Evolutionary conservation across 768 basidiomycete genomes (phyloP).

Genomic region (Tricholoma matsutake): DNA sequence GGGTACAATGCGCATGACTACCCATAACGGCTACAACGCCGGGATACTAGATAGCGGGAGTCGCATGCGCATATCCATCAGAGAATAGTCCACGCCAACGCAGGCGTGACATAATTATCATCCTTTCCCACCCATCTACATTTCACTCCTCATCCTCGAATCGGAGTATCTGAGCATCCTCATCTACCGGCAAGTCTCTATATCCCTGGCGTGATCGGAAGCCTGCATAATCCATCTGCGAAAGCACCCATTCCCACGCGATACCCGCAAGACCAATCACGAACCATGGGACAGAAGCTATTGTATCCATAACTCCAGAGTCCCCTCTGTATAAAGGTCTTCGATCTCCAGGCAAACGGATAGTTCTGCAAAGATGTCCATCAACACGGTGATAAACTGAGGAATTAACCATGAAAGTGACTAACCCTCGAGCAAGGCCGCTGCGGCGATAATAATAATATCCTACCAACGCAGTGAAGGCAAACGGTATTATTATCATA

Average conservation of each 20-base stretch:
- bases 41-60: too few relatives aligned
- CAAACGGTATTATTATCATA: slow-evolving; percentile 73
- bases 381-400: slow-evolving; percentile 9
- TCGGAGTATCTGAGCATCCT: slow-evolving; percentile 82
- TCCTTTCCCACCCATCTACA: too few relatives aligned
- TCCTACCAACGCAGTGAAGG: slow-evolving; percentile 68
- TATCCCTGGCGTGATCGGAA: slow-evolving; percentile 62
- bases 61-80: too few relatives aligned
- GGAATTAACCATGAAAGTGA: slow-evolving; percentile 3
- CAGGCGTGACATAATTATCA: too few relatives aligned
- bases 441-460: slow-evolving; percentile 82
- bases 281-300: slow-evolving; percentile 91
- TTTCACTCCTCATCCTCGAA: slow-evolving; percentile 74
- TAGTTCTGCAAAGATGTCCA: slow-evolving; percentile 47
- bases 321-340: slow-evolving; percentile 32
- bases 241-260: slow-evolving; percentile 63
- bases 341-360: slow-evolving; percentile 69
- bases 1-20: too few relatives aligned
- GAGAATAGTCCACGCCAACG: too few relatives aligned
- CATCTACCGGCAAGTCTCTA: slow-evolving; percentile 76
- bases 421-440: slow-evolving; percentile 69
- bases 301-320: slow-evolving; percentile 57
- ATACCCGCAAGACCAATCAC: slow-evolving; percentile 74
- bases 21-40: too few relatives aligned
- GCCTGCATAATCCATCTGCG: slow-evolving; percentile 40